Evolutionary conservation across 306 rosid genomes (phyloP).

Genomic region (Carpinus fangiana): DNA sequence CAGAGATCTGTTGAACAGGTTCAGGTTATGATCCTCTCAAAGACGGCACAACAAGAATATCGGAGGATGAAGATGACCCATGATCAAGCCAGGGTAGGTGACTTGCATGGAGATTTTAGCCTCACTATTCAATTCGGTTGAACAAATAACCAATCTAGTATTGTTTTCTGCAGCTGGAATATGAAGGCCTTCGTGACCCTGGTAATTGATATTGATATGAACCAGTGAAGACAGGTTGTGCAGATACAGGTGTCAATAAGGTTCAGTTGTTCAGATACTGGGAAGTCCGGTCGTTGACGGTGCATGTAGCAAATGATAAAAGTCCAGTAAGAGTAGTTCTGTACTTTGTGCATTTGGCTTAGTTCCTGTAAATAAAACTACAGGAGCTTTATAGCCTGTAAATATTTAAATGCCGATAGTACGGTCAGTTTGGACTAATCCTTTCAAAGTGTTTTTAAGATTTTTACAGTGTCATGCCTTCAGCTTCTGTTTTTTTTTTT

Average conservation of each 20-base stretch:
- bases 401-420: no score
- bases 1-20: slow-evolving; percentile 76
- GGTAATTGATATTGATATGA: slow-evolving; percentile 41
- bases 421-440: no score
- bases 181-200: slow-evolving; percentile 53
- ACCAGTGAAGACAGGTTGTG: slow-evolving; percentile 23
- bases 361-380: no score
- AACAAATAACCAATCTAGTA: slow-evolving; percentile 19
- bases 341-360: no score
- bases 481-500: no score
- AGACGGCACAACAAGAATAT: slow-evolving; percentile 85
- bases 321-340: no score
- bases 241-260: slow-evolving; percentile 10
- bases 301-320: no score
- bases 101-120: background rate
- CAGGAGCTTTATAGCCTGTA: no score
- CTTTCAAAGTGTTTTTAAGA: no score
- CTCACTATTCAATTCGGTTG: slow-evolving; percentile 13
- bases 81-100: slow-evolving; percentile 62
- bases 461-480: no score
- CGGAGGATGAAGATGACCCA: slow-evolving; percentile 81
- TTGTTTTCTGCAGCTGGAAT: slow-evolving; percentile 67
- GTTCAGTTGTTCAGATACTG: background rate
- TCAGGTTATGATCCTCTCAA: slow-evolving; percentile 90
- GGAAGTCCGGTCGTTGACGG: background rate